These are phyloP conservation scores for Lactifluus rugatus DNA, from an alignment of 768 basidiomycete genomes.

Conservation along the genomic window DNA sequence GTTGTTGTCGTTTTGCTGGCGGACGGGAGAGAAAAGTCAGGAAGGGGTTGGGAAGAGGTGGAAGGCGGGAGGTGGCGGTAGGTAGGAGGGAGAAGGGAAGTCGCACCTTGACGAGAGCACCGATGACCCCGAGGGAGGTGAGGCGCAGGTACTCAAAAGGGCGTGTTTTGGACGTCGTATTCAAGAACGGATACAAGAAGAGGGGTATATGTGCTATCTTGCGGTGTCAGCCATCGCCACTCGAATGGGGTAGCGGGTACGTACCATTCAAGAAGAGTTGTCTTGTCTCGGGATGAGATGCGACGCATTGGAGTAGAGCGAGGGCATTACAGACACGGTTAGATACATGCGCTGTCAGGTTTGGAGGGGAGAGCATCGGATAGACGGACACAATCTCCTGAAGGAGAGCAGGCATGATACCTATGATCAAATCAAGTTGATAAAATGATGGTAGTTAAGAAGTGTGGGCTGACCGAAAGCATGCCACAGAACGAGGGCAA, in stretches of 20 bases:
- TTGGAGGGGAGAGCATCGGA: constrained; percentile 88
- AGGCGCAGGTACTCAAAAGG: constrained; percentile 99
- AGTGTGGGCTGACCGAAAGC: constrained; percentile 68
- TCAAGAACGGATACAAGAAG: constrained; percentile 92
- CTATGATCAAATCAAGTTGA: constrained; percentile 31
- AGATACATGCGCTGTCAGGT: constrained; percentile 93
- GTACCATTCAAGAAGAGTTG: constrained; percentile 89
- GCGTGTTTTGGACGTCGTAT: constrained; percentile 98
- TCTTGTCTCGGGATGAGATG: constrained; percentile 92
- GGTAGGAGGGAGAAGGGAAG: no score
- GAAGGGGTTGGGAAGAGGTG: neutral
- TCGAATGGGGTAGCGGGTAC: constrained; percentile 18
- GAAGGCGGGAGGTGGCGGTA: neutral
- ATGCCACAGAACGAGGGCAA: constrained; percentile 96
- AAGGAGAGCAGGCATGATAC: constrained; percentile 94
- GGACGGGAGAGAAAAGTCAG: neutral
- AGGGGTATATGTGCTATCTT: constrained; percentile 89
- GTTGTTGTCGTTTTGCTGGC: constrained; percentile 96
- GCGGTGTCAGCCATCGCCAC: neutral
- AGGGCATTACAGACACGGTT: constrained; percentile 99
- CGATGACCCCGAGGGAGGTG: constrained; percentile 98
- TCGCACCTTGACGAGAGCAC: constrained; percentile 88
- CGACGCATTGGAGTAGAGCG: constrained; percentile 95
- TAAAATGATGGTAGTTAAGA: neutral
- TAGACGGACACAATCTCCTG: constrained; percentile 99